These are phyloP conservation scores for Plectosphaerella plurivora DNA, from an alignment of 2,329 filamentous ascomycete species.

Conservation along the genomic window DNA sequence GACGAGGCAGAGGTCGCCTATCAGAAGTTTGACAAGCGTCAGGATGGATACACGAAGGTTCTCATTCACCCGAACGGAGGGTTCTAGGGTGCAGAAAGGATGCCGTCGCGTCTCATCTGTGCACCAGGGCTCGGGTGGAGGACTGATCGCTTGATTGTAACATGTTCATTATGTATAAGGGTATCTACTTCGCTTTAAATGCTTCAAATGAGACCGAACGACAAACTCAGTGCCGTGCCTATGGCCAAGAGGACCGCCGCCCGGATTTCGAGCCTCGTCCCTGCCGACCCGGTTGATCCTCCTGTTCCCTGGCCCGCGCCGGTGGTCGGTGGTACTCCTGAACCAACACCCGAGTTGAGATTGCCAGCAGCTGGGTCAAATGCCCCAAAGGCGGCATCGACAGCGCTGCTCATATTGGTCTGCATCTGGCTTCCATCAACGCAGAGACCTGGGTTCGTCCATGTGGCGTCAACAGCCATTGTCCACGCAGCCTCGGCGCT, in stretches of 20 bases:
- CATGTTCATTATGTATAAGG: too few species aligned
- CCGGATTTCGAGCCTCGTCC: too few species aligned
- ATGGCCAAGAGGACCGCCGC: too few species aligned
- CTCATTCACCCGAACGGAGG: slow-evolving; percentile 61
- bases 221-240: too few species aligned
- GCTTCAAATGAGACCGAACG: too few species aligned
- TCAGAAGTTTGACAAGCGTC: slow-evolving; percentile 61
- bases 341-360: background rate
- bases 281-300: too few species aligned
- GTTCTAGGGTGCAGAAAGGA: slow-evolving; percentile 10
- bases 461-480: slow-evolving; percentile 28
- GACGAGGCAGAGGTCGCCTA: slow-evolving; percentile 58
- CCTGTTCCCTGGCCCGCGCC: too few species aligned
- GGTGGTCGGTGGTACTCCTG: background rate
- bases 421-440: slow-evolving; percentile 23
- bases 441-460: slow-evolving; percentile 26
- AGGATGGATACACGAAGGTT: slow-evolving; percentile 66
- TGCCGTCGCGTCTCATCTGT: background rate
- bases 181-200: too few species aligned
- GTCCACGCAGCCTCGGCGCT: slow-evolving; percentile 36
- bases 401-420: slow-evolving; percentile 8
- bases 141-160: too few species aligned
- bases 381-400: slow-evolving; percentile 15
- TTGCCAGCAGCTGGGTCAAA: background rate
- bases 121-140: too few species aligned